Evolutionary conservation across 495 filamentous ascomycete genomes (phyloP).

Genomic region (Mycothermus thermophilus): DNA sequence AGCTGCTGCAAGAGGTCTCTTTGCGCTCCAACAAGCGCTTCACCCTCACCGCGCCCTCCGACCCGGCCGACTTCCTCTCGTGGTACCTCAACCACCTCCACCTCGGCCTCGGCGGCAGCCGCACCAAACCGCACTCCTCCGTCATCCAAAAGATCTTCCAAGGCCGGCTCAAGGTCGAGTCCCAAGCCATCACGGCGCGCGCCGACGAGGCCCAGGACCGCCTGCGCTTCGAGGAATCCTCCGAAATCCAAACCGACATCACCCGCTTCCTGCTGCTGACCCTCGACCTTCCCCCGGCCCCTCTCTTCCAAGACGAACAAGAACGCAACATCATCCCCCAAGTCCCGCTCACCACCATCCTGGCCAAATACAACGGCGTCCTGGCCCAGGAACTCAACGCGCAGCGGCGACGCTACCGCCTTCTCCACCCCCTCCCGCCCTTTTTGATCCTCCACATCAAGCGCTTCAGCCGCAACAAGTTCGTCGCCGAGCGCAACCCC

Average conservation of each 20-base stretch:
- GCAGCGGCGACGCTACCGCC: constrained; percentile 72
- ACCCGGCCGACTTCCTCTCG: constrained; percentile 89
- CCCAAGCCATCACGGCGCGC: constrained; percentile 84
- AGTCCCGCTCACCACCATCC: constrained; percentile 73
- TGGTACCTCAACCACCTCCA: constrained; percentile 98
- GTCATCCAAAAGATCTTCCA: constrained; percentile 89
- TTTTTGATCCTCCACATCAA: constrained; percentile 94
- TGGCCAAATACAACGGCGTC: constrained; percentile 88
- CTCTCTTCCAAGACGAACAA: constrained; percentile 88
- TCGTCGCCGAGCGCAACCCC: constrained; percentile 88
- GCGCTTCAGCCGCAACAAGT: constrained; percentile 90
- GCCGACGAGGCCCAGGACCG: constrained; percentile 69
- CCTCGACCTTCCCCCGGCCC: constrained; percentile 79
- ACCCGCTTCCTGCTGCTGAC: constrained; percentile 80
- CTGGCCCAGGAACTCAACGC: constrained; percentile 77
- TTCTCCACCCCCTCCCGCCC: constrained; percentile 84
- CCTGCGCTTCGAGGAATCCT: constrained; percentile 85
- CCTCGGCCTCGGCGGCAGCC: constrained; percentile 77
- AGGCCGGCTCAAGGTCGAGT: constrained; percentile 80
- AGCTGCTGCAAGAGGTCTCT: constrained; percentile 88
- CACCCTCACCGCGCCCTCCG: constrained; percentile 78
- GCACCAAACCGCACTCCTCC: constrained; percentile 65
- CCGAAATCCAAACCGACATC: constrained; percentile 58
- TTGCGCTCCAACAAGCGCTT: constrained; percentile 83
- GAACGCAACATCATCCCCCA: constrained; percentile 94